Evolutionary conservation across 139 green algal species (phyloP), one percentile per base, ranked within the genome.

Genomic region (Pseudopediastrum boryanum): DNA sequence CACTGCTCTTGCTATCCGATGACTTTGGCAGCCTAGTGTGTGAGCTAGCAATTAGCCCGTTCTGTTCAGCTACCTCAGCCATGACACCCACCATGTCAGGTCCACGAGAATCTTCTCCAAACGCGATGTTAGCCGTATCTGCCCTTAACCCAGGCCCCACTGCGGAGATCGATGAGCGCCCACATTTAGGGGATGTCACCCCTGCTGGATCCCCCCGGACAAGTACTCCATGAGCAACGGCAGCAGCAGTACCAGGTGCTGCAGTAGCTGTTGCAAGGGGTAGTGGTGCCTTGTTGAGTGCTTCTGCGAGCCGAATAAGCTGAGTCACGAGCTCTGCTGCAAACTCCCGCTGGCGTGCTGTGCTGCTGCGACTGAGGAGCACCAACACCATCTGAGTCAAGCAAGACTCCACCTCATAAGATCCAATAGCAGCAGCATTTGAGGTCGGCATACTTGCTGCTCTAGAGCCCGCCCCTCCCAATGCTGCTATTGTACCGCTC

Each of bases 271-370:
- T 70, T 39, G 51, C 6, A 51, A 46, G 38, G 36, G 71, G 35
- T 25, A 33, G 61, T n/a, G 67, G 50, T 23, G 8, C 41, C 21
- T 46, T 41, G 5, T 66, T 67, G 16, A 83, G 23, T 23, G 73
- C 33, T 0, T 79, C 75, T 9, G 71, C 73, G 35, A 87, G 21
- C 4, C 39, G 23, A 2, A 25, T 71, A 10, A 89, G 63, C 68
- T 89, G 84, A 41, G 59, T 35, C 33, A 87, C 80, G 4, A 86
- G 51, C 66, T 85, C 77, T 44, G 79, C 69, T 0, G 80, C 80
- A 67, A 90, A 89, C 41, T 83, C 74, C 5, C 83, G 80, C 68
- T 89, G 86, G 31, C 77, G 72, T 19, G 54, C 51, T 2, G 29
- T 46, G 35, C 56, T 63, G 35, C 73, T 81, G 39, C 77, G 71